Evolutionary conservation across 257 asterid species (phyloP).

Genomic region (Solanum chilense): DNA sequence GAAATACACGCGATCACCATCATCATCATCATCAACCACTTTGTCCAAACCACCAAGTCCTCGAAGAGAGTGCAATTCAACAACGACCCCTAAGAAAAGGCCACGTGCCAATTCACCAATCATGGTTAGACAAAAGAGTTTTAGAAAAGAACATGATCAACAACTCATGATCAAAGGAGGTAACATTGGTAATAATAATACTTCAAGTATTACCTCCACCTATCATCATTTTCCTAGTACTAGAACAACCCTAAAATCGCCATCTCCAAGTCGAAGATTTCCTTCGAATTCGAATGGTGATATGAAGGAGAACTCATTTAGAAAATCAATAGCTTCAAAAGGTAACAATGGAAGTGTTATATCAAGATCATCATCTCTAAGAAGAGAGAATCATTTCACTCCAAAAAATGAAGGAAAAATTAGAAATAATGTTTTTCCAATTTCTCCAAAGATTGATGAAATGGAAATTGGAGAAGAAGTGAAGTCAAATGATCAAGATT

Average conservation of each 20-base stretch:
- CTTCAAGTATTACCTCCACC: not conserved
- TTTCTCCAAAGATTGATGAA: constrained; percentile 25
- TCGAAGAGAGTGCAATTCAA: constrained; percentile 7
- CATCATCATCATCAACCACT: not conserved
- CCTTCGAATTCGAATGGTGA: not conserved
- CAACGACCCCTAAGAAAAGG: constrained; percentile 38
- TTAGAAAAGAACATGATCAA: constrained; percentile 30
- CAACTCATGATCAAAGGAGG: not conserved
- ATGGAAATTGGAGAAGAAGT: constrained; percentile 11
- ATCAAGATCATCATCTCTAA: constrained; percentile 1
- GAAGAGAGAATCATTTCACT: constrained; percentile 10
- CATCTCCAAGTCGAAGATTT: constrained; percentile 64
- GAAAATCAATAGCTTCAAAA: not conserved
- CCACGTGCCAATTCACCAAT: constrained; percentile 51
- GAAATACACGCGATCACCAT: not conserved
- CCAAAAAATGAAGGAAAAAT: constrained; percentile 6
- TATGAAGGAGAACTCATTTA: not conserved
- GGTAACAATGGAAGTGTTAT: constrained; percentile 19
- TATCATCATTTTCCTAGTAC: constrained; percentile 7
- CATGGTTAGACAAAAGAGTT: constrained; percentile 51
- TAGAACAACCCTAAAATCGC: constrained; percentile 31
- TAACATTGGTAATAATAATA: not conserved
- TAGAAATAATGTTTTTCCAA: not conserved
- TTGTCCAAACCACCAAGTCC: constrained; percentile 7
- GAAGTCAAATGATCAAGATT: constrained; percentile 3